phyloP scores from a whole-genome alignment of 192 early-diverging fungal genomes.

The Geranomyces variabilis region DNA sequence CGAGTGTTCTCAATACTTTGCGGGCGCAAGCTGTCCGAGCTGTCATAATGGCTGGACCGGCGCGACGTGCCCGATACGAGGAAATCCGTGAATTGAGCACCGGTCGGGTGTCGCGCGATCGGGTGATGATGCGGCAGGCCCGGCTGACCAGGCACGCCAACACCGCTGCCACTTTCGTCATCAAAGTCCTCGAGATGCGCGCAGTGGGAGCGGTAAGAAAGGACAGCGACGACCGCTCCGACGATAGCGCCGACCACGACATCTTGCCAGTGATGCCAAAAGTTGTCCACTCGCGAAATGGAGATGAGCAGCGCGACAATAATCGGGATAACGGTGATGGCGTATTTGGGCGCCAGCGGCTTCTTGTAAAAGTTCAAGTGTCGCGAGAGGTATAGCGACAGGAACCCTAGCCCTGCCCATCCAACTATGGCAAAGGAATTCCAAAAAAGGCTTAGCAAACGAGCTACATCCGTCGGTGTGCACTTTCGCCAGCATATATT shows the following conservation, averaged over 20 bases:
- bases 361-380: constrained; percentile 28
- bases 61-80: constrained; percentile 1
- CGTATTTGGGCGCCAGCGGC: constrained; percentile 31
- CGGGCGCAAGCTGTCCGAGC: too few species aligned
- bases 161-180: neutral
- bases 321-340: constrained; percentile 27
- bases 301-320: constrained; percentile 30
- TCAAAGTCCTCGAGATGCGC: constrained; percentile 1
- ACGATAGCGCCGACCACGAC: constrained; percentile 35
- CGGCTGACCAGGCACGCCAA: neutral
- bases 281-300: constrained; percentile 34
- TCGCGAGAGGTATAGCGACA: constrained; percentile 32
- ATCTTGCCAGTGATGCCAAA: constrained; percentile 40
- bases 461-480: neutral
- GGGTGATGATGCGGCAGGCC: neutral
- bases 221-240: constrained; percentile 18
- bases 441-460: neutral
- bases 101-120: neutral
- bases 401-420: constrained; percentile 30
- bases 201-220: constrained; percentile 32
- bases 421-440: neutral
- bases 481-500: too few species aligned
- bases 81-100: constrained; percentile 3
- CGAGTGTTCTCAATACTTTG: too few species aligned
- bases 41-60: constrained; percentile 1